Percentiles rank a stretch among this genome's conserved stretches.
phyloP scores from a whole-genome alignment of 2,329 filamentous ascomycete genomes.

The Talaromyces sp. region DNA sequence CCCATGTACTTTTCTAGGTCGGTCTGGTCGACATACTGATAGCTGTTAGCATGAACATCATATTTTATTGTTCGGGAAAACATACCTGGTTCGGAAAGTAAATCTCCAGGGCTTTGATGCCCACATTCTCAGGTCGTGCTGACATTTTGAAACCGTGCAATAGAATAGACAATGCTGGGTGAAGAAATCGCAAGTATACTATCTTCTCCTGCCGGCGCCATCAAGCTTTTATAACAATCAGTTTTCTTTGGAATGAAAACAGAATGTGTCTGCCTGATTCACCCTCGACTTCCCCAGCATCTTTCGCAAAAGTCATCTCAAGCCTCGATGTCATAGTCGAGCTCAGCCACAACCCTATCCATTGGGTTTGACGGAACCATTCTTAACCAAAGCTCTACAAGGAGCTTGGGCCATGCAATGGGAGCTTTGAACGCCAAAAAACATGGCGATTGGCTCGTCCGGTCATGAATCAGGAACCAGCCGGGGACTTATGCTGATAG shows the following conservation, averaged over 20 bases:
- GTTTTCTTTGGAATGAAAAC: not conserved
- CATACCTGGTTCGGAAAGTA: slow-evolving; percentile 1
- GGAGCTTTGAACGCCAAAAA: not conserved
- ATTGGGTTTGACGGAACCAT: not conserved
- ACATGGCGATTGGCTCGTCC: not conserved
- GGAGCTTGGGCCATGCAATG: not conserved
- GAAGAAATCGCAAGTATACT: not conserved
- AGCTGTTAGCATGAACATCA: not conserved
- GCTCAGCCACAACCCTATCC: not conserved
- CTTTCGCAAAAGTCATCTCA: not conserved
- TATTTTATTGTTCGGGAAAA: not conserved
- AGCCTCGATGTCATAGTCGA: not conserved
- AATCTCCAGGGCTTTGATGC: not conserved
- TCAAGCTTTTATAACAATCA: not conserved
- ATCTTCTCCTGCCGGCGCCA: not conserved
- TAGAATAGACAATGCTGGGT: not conserved
- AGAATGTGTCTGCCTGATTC: not conserved
- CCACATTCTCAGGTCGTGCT: not conserved
- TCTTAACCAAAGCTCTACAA: not conserved
- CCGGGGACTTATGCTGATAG: not conserved
- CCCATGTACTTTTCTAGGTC: slow-evolving; percentile 85
- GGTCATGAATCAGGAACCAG: not conserved
- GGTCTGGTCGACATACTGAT: slow-evolving; percentile 73
- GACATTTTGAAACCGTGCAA: not conserved
- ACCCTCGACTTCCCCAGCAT: not conserved